phyloP scores from a whole-genome alignment of 371 early-diverging fungal species.

The Zychaea mexicana region DNA sequence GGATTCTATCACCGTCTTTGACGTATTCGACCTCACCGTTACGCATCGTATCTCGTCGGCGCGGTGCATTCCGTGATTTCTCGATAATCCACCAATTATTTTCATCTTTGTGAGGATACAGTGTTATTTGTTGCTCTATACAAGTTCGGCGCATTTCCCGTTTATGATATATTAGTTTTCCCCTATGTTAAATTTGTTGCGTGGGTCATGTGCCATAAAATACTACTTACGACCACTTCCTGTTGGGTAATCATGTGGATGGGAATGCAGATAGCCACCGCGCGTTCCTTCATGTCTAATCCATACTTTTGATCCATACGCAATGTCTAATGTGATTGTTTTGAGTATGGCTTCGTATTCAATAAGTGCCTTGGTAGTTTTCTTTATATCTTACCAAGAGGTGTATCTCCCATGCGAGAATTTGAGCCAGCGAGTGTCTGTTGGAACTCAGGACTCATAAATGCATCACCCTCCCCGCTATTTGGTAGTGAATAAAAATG shows the following conservation, averaged over 20 bases:
- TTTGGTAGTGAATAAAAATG: slow-evolving; percentile 85
- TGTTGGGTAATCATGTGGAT: slow-evolving; percentile 81
- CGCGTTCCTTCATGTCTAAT: slow-evolving; percentile 79
- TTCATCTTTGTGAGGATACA: slow-evolving; percentile 87
- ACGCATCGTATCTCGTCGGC: neutral
- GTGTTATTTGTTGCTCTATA: slow-evolving; percentile 92
- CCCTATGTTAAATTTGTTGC: too few relatives aligned
- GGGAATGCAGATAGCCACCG: slow-evolving; percentile 93
- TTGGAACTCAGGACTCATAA: slow-evolving; percentile 94
- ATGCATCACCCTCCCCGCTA: slow-evolving; percentile 93
- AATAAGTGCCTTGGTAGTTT: neutral
- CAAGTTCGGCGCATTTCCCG: too few relatives aligned
- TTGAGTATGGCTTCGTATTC: slow-evolving; percentile 26
- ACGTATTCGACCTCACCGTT: slow-evolving; percentile 40
- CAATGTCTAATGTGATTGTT: too few relatives aligned
- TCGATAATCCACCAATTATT: slow-evolving; percentile 82
- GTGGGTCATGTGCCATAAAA: too few relatives aligned
- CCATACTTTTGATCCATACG: slow-evolving; percentile 79
- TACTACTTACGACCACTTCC: slow-evolving; percentile 75
- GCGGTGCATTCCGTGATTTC: neutral
- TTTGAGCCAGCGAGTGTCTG: slow-evolving; percentile 82
- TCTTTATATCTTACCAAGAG: slow-evolving; percentile 49
- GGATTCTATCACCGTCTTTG: slow-evolving; percentile 73
- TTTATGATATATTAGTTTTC: too few relatives aligned
- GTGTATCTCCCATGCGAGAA: slow-evolving; percentile 46